Conservation (phyloP, 1,284 basidiomycete species). For the Ceratobasidium papillatum region DNA sequence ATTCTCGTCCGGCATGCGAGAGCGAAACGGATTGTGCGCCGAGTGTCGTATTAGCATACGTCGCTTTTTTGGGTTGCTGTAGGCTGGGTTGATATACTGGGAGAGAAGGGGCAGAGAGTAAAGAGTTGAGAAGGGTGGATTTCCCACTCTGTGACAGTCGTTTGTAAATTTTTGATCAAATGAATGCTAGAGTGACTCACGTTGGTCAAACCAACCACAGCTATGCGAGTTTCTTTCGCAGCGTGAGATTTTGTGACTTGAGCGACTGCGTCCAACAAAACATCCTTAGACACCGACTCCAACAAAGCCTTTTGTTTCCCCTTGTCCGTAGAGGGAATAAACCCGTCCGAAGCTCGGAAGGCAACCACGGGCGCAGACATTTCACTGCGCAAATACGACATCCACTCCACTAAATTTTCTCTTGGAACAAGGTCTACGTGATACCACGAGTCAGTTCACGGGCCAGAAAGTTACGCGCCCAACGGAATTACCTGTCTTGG, state of each 20-base stretch:
- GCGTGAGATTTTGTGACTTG: conserved; percentile 59
- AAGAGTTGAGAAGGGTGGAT: conserved; percentile 81
- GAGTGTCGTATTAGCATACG: conserved; percentile 74
- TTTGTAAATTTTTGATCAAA: not conserved
- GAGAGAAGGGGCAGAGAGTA: conserved; percentile 63
- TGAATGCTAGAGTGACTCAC: conserved; percentile 55
- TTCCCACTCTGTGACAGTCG: conserved; percentile 70
- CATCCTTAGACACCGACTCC: conserved; percentile 60
- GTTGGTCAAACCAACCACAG: conserved; percentile 79
- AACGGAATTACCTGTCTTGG: conserved; percentile 84
- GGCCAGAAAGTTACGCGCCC: conserved; percentile 16
- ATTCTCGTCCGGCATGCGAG: conserved; percentile 56
- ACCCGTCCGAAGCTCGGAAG: conserved; percentile 81
- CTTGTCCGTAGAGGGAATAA: conserved; percentile 54
- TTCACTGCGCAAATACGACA: conserved; percentile 65
- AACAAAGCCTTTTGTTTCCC: conserved; percentile 53
- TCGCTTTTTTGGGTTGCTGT: conserved; percentile 54
- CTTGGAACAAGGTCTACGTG: conserved; percentile 84
- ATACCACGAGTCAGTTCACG: conserved; percentile 41
- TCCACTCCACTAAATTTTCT: conserved; percentile 83
- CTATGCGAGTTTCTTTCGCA: conserved; percentile 60
- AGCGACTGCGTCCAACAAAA: conserved; percentile 54
- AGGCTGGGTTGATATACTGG: conserved; percentile 69
- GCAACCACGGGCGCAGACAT: conserved; percentile 70
- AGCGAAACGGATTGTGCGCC: conserved; percentile 68